Evolutionary conservation across 2,329 filamentous ascomycete genomes (phyloP), one percentile per base, ranked within the genome.

Genomic region (Thyridium curvatum): DNA sequence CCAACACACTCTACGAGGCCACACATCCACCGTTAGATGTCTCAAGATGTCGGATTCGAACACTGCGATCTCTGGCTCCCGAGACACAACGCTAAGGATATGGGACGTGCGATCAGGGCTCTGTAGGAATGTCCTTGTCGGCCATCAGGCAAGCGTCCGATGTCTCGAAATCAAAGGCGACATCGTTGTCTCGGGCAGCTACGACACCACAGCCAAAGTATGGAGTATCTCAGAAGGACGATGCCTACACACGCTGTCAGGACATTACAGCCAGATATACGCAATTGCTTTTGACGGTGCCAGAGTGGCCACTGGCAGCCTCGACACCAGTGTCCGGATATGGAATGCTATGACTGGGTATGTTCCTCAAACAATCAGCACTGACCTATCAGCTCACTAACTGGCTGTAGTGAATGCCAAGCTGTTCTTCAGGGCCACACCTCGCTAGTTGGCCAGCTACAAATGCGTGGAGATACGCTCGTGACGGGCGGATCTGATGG

Each of bases 221-320:
- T 98, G 93, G 93, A 96, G 87, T 60, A 97, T 98, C 38, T 94
- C 88, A 2, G 87, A 96, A 63, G 93, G 93, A 21, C 82, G 88
- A 46, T 98, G 93, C 60, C 68, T 97, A 39, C 83, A 91, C 49
- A 96, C 89, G 1, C 72, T 98, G 30, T 82, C 84, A 33, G 93
- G 93, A 1, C 93, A 98, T 62, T 98, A 96, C 64, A 97, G 91
- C 58, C 93, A 98, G 58, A 98, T 98, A 42, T 98, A 98, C 59
- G 93, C 93, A 15, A 94, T 98, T 57, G 93, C 93, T 2, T 98
- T 97, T 62, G 93, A 98, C 58, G 93, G 93, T 30, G 82, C 83
- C 50, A 79, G 90, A 46, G 90, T 26, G 41, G 91, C 94, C 29
- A 98, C 93, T 9, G 93, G 93, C 37, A 96, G 90, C 60, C 69